Base-by-base conservation (phyloP, 805 yeast genomes). In the Kockiozyma suomiensis region DNA sequence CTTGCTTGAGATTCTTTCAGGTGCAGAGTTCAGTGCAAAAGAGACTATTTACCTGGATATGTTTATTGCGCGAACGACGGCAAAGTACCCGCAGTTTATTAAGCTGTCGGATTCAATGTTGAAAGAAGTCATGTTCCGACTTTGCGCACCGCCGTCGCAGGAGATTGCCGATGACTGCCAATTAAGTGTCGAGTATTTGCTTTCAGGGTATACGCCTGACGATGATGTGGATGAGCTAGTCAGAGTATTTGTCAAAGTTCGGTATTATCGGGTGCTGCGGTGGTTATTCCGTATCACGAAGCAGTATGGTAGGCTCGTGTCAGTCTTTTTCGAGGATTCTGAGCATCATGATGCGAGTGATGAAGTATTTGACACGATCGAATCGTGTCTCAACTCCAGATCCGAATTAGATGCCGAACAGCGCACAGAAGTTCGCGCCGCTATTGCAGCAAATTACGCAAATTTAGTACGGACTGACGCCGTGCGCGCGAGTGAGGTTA, bases 71-170 rank as follows among this genome's bases (percentile, higher is more conserved):
- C 74, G 93, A 59, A 92, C 88, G 69, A 84, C 86, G 62, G 87
- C 97, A 1, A 94, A 93, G 70, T 93, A 88, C 71, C 78, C 83
- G 12, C 99, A 93, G 72, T 92, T 89, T 63, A 79, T 93, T 10
- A 78, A 90, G 46, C 72, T 94, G 1, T 81, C 91, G 0, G 94
- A 86, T 56, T 76, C 83, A 1, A 74, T 78, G 1, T 70, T 88
- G 43, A 79, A 80, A 4, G 70, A 72, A 2, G 74, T 87, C 0
- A 74, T 87, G 26, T 73, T 77, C 3, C 73, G 72, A 2, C 73
- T 91, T 37, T 86, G 89, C 66, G 66, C 41, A 12, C 75, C 19
- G 75, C 74, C 15, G 72, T 71, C 68, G 66, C 26, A 59, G 2
- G 62, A 68, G 0, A 63, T 79, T 51, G 78, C 75, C 54, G 80